Evolutionary conservation across 768 basidiomycete species (phyloP).

Genomic region (Pleurotus giganteus): DNA sequence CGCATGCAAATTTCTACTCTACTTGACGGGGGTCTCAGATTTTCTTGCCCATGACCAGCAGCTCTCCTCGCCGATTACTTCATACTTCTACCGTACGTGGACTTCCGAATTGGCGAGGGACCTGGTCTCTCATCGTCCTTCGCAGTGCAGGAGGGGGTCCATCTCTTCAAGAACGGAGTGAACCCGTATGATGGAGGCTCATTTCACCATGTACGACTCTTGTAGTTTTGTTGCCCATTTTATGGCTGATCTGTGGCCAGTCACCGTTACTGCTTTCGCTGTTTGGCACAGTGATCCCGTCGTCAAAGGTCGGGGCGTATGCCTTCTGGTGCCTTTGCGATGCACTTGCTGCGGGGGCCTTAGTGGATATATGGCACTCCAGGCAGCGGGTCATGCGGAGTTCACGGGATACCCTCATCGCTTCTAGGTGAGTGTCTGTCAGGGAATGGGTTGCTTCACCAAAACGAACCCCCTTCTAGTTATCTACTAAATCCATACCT

Average conservation of each 20-base stretch:
- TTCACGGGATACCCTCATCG: conserved; percentile 59
- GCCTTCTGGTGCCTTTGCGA: conserved; percentile 74
- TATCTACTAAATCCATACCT: conserved; percentile 91
- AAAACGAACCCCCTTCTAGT: conserved; percentile 35
- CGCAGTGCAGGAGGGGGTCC: conserved; percentile 87
- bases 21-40: conserved; percentile 46
- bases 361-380: conserved; percentile 66
- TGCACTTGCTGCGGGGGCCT: conserved; percentile 60
- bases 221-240: neutral
- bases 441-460: neutral
- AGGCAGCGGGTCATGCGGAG: conserved; percentile 50
- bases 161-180: conserved; percentile 70
- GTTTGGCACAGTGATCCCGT: conserved; percentile 70
- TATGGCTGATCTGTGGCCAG: conserved; percentile 35
- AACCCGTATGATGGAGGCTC: conserved; percentile 87
- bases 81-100: conserved; percentile 69
- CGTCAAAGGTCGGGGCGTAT: conserved; percentile 43
- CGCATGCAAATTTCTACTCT: conserved; percentile 49
- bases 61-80: conserved; percentile 78
- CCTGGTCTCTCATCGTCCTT: conserved; percentile 16
- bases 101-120: conserved; percentile 1
- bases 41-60: conserved; percentile 68
- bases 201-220: conserved; percentile 76
- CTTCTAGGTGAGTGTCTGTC: conserved; percentile 53
- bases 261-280: conserved; percentile 78